Base-by-base conservation (phyloP, 2,329 filamentous ascomycete genomes). In the Hansfordia pulvinata region DNA sequence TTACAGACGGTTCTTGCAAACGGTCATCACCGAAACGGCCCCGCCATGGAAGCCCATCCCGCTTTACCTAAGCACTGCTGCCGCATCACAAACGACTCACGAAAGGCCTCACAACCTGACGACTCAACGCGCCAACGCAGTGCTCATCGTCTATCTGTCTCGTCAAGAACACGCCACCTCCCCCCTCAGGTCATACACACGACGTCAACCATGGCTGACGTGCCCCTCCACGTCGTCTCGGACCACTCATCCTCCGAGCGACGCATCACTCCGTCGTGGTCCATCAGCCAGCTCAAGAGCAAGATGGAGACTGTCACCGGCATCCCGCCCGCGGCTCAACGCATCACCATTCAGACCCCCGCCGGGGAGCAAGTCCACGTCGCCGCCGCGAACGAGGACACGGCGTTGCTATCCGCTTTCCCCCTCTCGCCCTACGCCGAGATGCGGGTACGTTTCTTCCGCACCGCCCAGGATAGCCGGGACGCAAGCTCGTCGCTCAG, bases 271-370 rank as follows among this genome's bases (percentile, higher is more conserved):
- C 88, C 88, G 10, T 78, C 86, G 39, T 98, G 90, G 90, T 78
- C 77, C 34, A 78, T 98, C 46, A 64, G 68, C 29, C 76, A 83
- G 43, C 67, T 96, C 42, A 93, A 88, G 58, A 57, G 65, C 28
- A 92, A 90, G 53, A 74, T 98, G 27, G 88, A 96, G 54, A 79
- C 84, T 34, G 76, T 96, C 54, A 96, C 88, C 2, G 90, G 90
- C 34, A 75, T 96, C 19, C 88, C 90, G 10, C 81, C 86, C 8
- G 68, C 67, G 17, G 74, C 67, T 33, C 90, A 96, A 52, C 71
- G 63, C 35, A 66, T 98, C 34, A 74, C 63, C 17, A 62, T 94
- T 46, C 81, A 76, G 48, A 60, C 74, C 10, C 61, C 67, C 18
- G 54, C 58, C 30, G 64, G 72, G 40, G 65, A 75, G 35, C 62